Evolutionary conservation across 495 filamentous ascomycete species (phyloP), one percentile per base, ranked within the genome.

Genomic region (Neurospora sp.): DNA sequence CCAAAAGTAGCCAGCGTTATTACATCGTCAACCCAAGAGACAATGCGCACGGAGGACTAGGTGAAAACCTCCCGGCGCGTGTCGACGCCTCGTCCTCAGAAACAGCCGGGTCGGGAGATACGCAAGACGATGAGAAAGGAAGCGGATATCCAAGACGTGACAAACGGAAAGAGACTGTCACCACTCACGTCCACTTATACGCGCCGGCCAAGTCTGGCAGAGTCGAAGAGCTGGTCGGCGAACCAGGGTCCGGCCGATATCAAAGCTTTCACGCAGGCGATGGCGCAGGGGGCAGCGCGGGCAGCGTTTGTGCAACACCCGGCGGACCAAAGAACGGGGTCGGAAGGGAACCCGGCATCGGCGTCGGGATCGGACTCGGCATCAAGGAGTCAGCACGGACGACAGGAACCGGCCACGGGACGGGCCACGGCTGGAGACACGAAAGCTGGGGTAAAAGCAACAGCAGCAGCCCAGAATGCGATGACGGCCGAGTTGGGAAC

Each of bases 201-300:
- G 37, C 71, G n/a, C 74, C 74, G 34, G 72, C 48, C 45, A 39
- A 71, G 48, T 69, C 69, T 4, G 59, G 37, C 43, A 38, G 48
- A n/a, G 28, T 7, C 48, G 66, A 72, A 19, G 48, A 54, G 37
- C 71, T 24, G 37, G 71, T 24, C 39, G 59, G n/a, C 72, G n/a
- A 24, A 28, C 17, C 39, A 42, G 39, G 69, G 69, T 17, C 71
- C 77, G 48, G 70, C 70, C 71, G 28, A 66, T 36, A 36, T 34
- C 28, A 36, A 66, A 66, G 13, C 15, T 66, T 34, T 66, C 28
- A 66, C 28, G 54, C 73, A 71, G 39, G 71, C 76, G 39, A 80
- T 82, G 54, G 79, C 76, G 34, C 75, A 74, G 45, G 79, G 75
- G 72, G 78, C 80, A 70, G 80, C 78, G 10, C 76, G 76, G 39